A percentile compares a stretch with the other conserved stretches of the same genome.
phyloP scores from a whole-genome alignment of 164 flowering plant genomes.

The Stephania yunnanensis region DNA sequence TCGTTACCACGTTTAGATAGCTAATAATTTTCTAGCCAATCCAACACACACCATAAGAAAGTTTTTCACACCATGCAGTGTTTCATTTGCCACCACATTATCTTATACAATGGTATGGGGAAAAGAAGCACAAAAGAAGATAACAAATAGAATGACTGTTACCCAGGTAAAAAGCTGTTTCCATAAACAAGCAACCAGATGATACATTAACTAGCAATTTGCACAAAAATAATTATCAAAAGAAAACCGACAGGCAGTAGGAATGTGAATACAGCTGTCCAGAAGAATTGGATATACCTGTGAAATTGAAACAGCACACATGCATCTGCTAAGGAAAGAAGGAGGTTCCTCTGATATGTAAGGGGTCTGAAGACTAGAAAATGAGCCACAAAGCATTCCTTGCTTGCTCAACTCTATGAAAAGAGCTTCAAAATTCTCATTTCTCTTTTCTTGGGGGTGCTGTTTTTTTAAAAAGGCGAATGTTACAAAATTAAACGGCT shows the following conservation, averaged over 20 bases:
- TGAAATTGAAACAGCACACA: conserved; percentile 19
- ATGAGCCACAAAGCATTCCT: conserved; percentile 21
- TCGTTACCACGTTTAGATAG: too few species aligned
- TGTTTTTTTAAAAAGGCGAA: not conserved
- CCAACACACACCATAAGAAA: not conserved
- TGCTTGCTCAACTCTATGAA: conserved; percentile 18
- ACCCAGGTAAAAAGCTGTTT: not conserved
- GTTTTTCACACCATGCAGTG: not conserved
- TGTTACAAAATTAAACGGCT: not conserved
- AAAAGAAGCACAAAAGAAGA: not conserved
- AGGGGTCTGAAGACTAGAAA: conserved; percentile 11
- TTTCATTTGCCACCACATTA: not conserved
- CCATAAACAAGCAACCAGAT: not conserved
- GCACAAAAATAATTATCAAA: not conserved
- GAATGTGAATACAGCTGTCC: not conserved
- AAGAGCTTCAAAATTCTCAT: conserved; percentile 3
- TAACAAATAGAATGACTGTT: not conserved
- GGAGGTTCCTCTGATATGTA: conserved; percentile 20
- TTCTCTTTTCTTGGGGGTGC: conserved; percentile 7
- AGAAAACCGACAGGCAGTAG: not conserved
- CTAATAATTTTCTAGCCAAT: not conserved
- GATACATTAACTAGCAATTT: not conserved
- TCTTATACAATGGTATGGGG: not conserved
- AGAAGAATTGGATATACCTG: conserved; percentile 16
- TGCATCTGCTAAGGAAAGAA: conserved; percentile 16